These are phyloP conservation scores for Ligustrum vulgare DNA, from an alignment of 257 asterid genomes.

Conservation along the genomic window DNA sequence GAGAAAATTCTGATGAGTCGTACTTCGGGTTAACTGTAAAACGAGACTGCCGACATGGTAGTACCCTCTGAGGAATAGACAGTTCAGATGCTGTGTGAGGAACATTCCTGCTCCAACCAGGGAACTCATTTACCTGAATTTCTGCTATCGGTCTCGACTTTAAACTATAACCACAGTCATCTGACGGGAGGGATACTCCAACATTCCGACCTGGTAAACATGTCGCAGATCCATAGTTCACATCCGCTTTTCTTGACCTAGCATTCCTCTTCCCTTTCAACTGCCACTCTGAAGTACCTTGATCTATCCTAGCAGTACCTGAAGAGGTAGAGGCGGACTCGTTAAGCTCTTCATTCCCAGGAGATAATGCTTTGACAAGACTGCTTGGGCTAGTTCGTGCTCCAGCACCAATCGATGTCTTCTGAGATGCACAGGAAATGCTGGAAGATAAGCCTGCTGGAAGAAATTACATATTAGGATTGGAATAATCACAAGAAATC, in stretches of 20 bases:
- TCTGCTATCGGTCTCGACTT: slow-evolving; percentile 45
- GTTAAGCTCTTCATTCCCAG: slow-evolving; percentile 44
- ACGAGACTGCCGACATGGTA: slow-evolving; percentile 77
- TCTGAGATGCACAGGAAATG: slow-evolving; percentile 43
- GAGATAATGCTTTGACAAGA: slow-evolving; percentile 44
- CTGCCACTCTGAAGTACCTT: slow-evolving; percentile 67
- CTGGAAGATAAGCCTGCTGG: slow-evolving; percentile 34
- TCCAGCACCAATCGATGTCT: slow-evolving; percentile 37
- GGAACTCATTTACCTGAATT: slow-evolving; percentile 39
- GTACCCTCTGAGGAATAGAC: slow-evolving; percentile 47
- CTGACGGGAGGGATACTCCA: slow-evolving; percentile 43
- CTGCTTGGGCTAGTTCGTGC: slow-evolving; percentile 53
- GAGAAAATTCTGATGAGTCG: slow-evolving; percentile 52
- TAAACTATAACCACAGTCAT: slow-evolving; percentile 14
- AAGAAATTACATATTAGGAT: neutral
- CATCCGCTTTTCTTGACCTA: slow-evolving; percentile 48
- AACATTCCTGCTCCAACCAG: slow-evolving; percentile 57
- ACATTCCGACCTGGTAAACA: slow-evolving; percentile 27
- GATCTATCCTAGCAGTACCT: slow-evolving; percentile 47
- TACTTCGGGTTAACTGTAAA: slow-evolving; percentile 76
- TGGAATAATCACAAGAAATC: neutral
- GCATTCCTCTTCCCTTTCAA: slow-evolving; percentile 76
- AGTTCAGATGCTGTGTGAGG: slow-evolving; percentile 39
- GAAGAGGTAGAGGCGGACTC: slow-evolving; percentile 51
- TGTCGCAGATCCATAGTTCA: slow-evolving; percentile 37